Base-by-base conservation (phyloP, 257 asterid species). In the Nicotiana paniculata region DNA sequence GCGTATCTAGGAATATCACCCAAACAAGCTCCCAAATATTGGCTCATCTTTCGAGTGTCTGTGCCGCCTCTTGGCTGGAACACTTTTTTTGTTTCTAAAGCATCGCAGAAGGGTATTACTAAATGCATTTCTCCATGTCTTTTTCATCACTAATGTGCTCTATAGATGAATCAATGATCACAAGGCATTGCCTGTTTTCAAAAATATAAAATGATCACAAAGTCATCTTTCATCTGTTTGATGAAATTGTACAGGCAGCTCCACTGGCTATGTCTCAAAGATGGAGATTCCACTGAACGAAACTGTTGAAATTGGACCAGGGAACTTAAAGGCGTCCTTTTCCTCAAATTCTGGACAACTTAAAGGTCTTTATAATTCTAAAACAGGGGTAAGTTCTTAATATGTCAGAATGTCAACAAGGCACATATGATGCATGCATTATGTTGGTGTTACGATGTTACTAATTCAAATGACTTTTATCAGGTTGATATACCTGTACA, bases 401-500 rank as follows among this genome's bases (percentile, higher is more conserved):
- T 17, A 77, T 65, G 24, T 12, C 10, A 33, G 68, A 33, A 17
- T 58, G 54, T 62, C 57, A 35, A 57, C 43, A 32, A 33, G 53
- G 21, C 26, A 79, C 48, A 2, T 9, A 24, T 16, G 13, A 48
- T 61, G 43, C 43, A 61, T 61, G 62, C 79, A 61, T 77, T 54
- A 35, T 54, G 65, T 35, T 54, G 28, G 35, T 75, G 63, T 75
- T 75, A 51, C 26, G 46, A 75, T 48, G 37, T 48, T 54, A 46
- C 79, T 72, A 46, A 72, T 57, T 57, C 79, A 46, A 13, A 24
- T 17, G 15, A 62, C 43, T 81, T 64, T 77, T 84, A 58, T 81
- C 86, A 95, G 98, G 89, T 93, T n/a, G 94, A 93, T 88, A 33
- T 91, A 84, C 93, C 96, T 11, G 84, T 95, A 59, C 97, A 95